Base-by-base conservation (phyloP, 257 asterid species). In the Solanum peruvianum region DNA sequence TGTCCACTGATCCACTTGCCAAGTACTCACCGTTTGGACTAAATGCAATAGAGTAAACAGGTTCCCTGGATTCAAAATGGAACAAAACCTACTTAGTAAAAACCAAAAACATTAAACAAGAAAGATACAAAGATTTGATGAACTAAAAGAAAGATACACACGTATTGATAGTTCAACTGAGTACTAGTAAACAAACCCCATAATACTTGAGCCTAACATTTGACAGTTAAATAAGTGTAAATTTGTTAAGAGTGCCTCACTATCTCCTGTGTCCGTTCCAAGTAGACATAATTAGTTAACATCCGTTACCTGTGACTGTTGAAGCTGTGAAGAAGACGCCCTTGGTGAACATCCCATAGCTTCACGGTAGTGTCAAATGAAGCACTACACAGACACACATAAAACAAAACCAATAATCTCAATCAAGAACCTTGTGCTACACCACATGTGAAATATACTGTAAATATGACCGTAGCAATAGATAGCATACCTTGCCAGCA, bases 1-100 rank as follows among this genome's bases (percentile, higher is more conserved):
- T 97, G 88, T 97, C 99, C 77, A 96, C 91, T 69, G 99, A 96
- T 76, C 99, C 99, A 82, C 98, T 95, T 1, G 99, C 99, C 89
- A 96, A 81, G 88, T 93, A 97, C 94, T 95, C 97, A 1, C 97
- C 95, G 14, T 90, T 91, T n/a, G 99, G 99, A 91, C 99, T 97
- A 90, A 97, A 97, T 77, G 99, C 98, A 89, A 96, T 96, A 0
- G 98, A 92, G 82, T 94, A 97, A 25, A 97, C 98, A 11, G 97
- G 98, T 41, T 96, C 98, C 97, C 99, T 95, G 93, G 64, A 87
- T 80, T 88, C 70, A 33, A 82, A 89, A 70, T 69, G 27, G 47
- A 85, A 78, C 18, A 47, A 5, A 80, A 71, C 4, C 83, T 25
- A 25, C 64, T 44, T 33, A 80, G 42, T 25, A 4, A 7, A 23